Percentiles rank a stretch among this genome's conserved stretches.
Evolutionary conservation across 2,329 filamentous ascomycete genomes (phyloP).

Genomic region (Lasiodiplodia hormozganensis): DNA sequence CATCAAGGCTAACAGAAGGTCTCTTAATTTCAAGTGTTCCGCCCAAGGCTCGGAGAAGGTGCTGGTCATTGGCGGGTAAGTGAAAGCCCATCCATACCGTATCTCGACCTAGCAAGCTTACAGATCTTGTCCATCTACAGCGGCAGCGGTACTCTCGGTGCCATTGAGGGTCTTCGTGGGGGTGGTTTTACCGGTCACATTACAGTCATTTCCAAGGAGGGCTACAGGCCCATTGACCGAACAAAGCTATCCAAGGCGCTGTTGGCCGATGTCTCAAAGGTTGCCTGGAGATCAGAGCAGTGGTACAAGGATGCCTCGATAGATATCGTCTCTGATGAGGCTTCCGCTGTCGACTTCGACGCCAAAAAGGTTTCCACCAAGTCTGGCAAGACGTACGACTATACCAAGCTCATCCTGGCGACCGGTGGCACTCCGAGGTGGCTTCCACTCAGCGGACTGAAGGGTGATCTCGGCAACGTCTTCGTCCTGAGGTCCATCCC

Average conservation of each 20-base stretch:
- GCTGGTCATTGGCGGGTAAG: constrained; percentile 79
- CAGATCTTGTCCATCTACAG: constrained; percentile 43
- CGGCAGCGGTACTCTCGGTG: constrained; percentile 82
- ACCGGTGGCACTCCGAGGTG: constrained; percentile 80
- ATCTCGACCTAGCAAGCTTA: background rate
- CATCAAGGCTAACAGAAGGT: constrained; percentile 78
- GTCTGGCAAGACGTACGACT: constrained; percentile 72
- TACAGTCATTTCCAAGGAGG: constrained; percentile 83
- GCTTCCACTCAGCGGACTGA: constrained; percentile 84
- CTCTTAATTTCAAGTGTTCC: constrained; percentile 75
- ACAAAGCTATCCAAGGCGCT: constrained; percentile 96
- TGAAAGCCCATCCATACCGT: background rate
- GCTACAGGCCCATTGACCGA: constrained; percentile 86
- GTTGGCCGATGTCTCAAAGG: constrained; percentile 78
- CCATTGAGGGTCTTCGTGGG: constrained; percentile 81
- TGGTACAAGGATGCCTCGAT: constrained; percentile 75
- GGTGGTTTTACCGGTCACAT: constrained; percentile 81
- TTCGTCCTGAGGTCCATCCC: constrained; percentile 82
- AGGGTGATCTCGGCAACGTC: constrained; percentile 79
- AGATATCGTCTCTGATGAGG: constrained; percentile 64
- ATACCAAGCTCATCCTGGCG: constrained; percentile 88
- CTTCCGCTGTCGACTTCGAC: constrained; percentile 77
- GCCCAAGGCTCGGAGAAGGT: constrained; percentile 68
- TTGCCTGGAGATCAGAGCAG: constrained; percentile 76
- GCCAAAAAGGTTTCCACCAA: constrained; percentile 77